Percentiles rank a stretch among this genome's conserved stretches.
Conservation (phyloP, 2,329 filamentous ascomycete genomes). For the Capronia americana region DNA sequence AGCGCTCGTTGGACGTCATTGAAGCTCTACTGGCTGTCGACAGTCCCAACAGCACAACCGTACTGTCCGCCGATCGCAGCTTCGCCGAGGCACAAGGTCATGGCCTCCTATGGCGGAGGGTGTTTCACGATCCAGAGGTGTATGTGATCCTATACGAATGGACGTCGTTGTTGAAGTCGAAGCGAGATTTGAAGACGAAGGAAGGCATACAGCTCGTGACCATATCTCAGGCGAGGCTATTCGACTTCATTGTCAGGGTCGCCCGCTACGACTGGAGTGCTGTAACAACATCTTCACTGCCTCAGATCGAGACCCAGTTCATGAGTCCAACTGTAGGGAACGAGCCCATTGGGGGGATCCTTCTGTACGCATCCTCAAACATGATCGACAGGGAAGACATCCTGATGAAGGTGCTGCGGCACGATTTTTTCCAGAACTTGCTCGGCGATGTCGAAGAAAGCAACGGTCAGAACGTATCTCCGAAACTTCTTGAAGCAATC, state of each 20-base stretch:
- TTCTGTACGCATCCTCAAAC: constrained; percentile 36
- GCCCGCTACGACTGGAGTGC: constrained; percentile 62
- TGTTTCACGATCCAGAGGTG: constrained; percentile 66
- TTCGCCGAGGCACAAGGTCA: constrained; percentile 51
- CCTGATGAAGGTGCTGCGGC: constrained; percentile 39
- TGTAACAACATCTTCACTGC: constrained; percentile 58
- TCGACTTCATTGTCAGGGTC: constrained; percentile 63
- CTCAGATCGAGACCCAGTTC: constrained; percentile 57
- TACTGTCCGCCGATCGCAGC: constrained; percentile 34
- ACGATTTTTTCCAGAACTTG: constrained; percentile 40
- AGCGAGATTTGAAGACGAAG: constrained; percentile 50
- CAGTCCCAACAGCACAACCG: constrained; percentile 45
- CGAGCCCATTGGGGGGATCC: constrained; percentile 36
- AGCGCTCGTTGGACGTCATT: constrained; percentile 60
- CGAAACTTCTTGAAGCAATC: constrained; percentile 35
- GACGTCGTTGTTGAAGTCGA: constrained; percentile 50
- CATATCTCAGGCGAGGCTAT: constrained; percentile 65
- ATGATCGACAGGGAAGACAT: constrained; percentile 40
- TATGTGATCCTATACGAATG: constrained; percentile 61
- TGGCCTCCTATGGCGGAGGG: constrained; percentile 65
- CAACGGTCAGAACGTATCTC: constrained; percentile 31
- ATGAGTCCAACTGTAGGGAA: constrained; percentile 37
- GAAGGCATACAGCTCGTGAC: constrained; percentile 57
- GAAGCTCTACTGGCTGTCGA: constrained; percentile 61
- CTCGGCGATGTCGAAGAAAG: constrained; percentile 34